Percentiles rank a stretch among this genome's conserved stretches.
These are phyloP conservation scores for Fusarium sp. DNA, from an alignment of 2,329 filamentous ascomycete genomes.

Conservation along the genomic window DNA sequence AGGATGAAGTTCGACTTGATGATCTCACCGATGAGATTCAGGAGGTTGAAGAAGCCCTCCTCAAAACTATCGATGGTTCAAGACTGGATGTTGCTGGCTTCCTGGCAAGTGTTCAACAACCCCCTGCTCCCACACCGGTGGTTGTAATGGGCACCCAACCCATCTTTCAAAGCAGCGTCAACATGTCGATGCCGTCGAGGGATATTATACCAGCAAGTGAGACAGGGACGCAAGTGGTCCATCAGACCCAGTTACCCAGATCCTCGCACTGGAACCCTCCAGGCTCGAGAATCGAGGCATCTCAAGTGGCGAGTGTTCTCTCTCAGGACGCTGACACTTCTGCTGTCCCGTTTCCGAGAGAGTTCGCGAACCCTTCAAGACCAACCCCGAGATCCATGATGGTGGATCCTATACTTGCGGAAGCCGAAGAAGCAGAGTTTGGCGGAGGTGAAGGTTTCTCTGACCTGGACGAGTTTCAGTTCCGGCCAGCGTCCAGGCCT, in stretches of 20 bases:
- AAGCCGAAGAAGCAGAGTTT: slow-evolving; percentile 38
- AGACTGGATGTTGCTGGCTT: slow-evolving; percentile 55
- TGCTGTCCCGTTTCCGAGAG: slow-evolving; percentile 42
- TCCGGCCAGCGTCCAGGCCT: slow-evolving; percentile 22
- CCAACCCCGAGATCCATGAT: slow-evolving; percentile 5
- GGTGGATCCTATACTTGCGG: slow-evolving; percentile 8
- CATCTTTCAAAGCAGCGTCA: slow-evolving; percentile 41
- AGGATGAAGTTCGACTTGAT: slow-evolving; percentile 60
- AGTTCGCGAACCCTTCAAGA: slow-evolving; percentile 16
- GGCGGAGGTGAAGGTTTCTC: slow-evolving; percentile 43
- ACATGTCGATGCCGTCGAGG: slow-evolving; percentile 47
- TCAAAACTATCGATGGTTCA: slow-evolving; percentile 53
- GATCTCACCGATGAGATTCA: slow-evolving; percentile 56
- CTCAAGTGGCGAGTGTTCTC: slow-evolving; percentile 37
- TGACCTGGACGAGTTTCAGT: slow-evolving; percentile 45
- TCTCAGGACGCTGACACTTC: slow-evolving; percentile 38
- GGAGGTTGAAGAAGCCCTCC: slow-evolving; percentile 53
- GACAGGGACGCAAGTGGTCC: slow-evolving; percentile 57
- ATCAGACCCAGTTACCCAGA: slow-evolving; percentile 58
- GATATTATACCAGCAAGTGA: slow-evolving; percentile 46
- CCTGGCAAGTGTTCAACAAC: slow-evolving; percentile 43
- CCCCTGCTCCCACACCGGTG: slow-evolving; percentile 20
- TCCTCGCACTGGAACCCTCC: slow-evolving; percentile 39
- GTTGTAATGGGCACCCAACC: slow-evolving; percentile 58
- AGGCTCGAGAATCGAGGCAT: slow-evolving; percentile 27